Evolutionary conservation across 2,329 filamentous ascomycete species (phyloP), one percentile per base, ranked within the genome.

Genomic region (Pezicula rhizophila): DNA sequence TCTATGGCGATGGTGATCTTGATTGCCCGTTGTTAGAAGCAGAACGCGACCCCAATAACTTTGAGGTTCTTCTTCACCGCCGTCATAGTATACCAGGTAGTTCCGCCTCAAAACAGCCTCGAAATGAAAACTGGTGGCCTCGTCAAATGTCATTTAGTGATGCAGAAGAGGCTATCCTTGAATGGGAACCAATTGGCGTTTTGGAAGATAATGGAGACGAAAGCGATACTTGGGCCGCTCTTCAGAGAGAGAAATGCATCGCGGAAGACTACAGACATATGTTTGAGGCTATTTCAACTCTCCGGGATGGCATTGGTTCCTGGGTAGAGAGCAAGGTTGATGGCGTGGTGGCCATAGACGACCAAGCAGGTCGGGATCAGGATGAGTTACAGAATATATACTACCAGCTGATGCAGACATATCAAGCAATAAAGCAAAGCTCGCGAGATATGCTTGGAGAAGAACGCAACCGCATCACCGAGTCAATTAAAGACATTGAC

Each of bases 401-500:
- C 63, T 75, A 83, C 35, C 80, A 86, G 46, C 78, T 85, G 17
- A 73, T 81, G n/a, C 82, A 89, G 39, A 78, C 80, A 14, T 89
- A 87, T 57, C 79, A 86, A 55, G 75, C 75, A 14, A 74, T 90
- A 14, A 80, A 83, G 52, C 77, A 85, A 49, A 76, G 77, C 50
- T 84, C 84, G 1, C 79, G 84, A 31, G 84, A 87, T 50, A 70
- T 89, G 14, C 68, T 96, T 8, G 75, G 76, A 0, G 80, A 84
- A 42, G 87, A 95, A 67, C 79, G 84, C 37, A 75, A 76, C 18
- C 75, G 78, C 46, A 71, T 95, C 34, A 79, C 78, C 4, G 88
- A 93, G 62, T 77, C 78, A 14, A 73, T 90, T 52, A 85, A 85
- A 64, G 87, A 93, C 54, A 75, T 96, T 12, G 90, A 95, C 64